Percentiles rank a stretch among this genome's conserved stretches.
phyloP scores from a whole-genome alignment of 1,139 yeast genomes.

The Wickerhamomyces sp. region DNA sequence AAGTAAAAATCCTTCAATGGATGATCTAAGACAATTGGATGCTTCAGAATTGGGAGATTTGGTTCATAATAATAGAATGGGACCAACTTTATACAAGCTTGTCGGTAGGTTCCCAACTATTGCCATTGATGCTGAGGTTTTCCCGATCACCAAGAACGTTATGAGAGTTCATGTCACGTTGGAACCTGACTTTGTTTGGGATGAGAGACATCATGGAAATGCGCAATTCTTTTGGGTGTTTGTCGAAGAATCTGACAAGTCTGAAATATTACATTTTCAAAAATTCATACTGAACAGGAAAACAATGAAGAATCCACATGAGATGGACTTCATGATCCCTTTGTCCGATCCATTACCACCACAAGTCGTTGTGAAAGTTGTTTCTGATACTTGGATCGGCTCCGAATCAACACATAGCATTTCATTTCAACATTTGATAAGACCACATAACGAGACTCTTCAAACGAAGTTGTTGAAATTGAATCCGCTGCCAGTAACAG shows the following conservation, averaged over 20 bases:
- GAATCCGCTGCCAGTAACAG: conserved; percentile 82
- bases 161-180: conserved; percentile 71
- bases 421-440: conserved; percentile 84
- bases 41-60: conserved; percentile 80
- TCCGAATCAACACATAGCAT: conserved; percentile 73
- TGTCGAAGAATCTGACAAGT: conserved; percentile 79
- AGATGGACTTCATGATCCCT: conserved; percentile 90
- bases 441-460: conserved; percentile 83
- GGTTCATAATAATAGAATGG: conserved; percentile 78
- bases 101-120: conserved; percentile 73
- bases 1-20: conserved; percentile 63
- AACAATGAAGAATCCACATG: conserved; percentile 55
- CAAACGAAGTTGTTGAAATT: conserved; percentile 74
- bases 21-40: conserved; percentile 66
- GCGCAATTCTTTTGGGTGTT: conserved; percentile 90
- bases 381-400: conserved; percentile 89
- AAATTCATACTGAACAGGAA: conserved; percentile 63
- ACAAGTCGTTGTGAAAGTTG: conserved; percentile 71
- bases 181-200: conserved; percentile 83
- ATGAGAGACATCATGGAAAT: conserved; percentile 70
- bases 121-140: conserved; percentile 72
- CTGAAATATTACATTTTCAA: conserved; percentile 76
- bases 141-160: conserved; percentile 85
- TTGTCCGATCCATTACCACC: conserved; percentile 83
- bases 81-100: conserved; percentile 52